Evolutionary conservation across 2,329 filamentous ascomycete genomes (phyloP).

Genomic region (Neonectria ditissima): DNA sequence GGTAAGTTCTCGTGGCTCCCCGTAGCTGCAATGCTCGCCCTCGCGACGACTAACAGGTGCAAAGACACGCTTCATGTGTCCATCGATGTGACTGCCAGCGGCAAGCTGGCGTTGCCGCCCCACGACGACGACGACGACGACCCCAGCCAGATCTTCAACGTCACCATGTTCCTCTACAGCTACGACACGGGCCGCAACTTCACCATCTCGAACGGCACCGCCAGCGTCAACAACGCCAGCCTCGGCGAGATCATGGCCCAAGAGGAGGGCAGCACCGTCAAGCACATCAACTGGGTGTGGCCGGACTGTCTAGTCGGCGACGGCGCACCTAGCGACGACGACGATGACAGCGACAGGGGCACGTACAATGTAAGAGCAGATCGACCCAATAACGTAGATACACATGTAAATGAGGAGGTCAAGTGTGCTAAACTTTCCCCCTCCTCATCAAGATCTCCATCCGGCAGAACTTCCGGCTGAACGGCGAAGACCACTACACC

Average conservation of each 20-base stretch:
- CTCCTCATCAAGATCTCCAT: conserved; percentile 69
- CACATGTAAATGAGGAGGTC: conserved; percentile 1
- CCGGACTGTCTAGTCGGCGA: conserved; percentile 75
- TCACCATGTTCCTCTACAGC: conserved; percentile 76
- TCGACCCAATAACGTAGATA: not conserved
- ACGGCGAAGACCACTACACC: conserved; percentile 73
- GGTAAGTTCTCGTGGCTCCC: conserved; percentile 57
- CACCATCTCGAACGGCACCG: conserved; percentile 74
- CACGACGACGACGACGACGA: conserved; percentile 62
- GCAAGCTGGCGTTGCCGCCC: conserved; percentile 70
- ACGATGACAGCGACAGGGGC: conserved; percentile 60
- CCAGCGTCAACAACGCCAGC: conserved; percentile 62
- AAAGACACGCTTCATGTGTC: conserved; percentile 71
- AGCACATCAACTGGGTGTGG: conserved; percentile 80
- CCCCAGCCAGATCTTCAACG: conserved; percentile 69
- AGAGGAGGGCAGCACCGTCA: conserved; percentile 76
- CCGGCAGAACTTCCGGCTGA: conserved; percentile 76
- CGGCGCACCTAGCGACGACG: conserved; percentile 57
- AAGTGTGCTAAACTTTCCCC: conserved; percentile 9
- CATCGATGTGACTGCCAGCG: conserved; percentile 75
- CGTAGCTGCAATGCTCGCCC: not conserved
- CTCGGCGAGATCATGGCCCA: conserved; percentile 68
- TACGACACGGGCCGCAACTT: conserved; percentile 73
- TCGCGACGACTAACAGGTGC: conserved; percentile 28
- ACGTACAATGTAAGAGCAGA: conserved; percentile 68